Conservation (phyloP, 768 basidiomycete species). For the Amanita muscaria region DNA sequence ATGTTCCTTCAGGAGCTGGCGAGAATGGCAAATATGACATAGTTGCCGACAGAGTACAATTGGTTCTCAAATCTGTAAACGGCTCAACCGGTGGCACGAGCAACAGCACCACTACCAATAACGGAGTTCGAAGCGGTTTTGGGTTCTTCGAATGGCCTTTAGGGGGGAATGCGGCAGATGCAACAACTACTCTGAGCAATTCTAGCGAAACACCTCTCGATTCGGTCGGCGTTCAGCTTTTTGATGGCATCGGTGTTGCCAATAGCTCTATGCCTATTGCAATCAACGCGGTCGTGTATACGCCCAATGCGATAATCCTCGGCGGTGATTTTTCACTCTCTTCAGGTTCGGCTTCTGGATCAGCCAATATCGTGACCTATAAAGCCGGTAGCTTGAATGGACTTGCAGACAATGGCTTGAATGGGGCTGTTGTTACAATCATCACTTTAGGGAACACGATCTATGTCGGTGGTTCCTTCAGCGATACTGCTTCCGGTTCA, state of each 20-base stretch:
- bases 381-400: constrained; percentile 46
- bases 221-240: constrained; percentile 48
- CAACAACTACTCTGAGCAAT: constrained; percentile 56
- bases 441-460: constrained; percentile 54
- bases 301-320: constrained; percentile 58
- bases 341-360: constrained; percentile 43
- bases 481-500: constrained; percentile 50
- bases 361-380: constrained; percentile 67
- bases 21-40: constrained; percentile 65
- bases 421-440: constrained; percentile 68
- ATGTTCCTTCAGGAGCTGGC: constrained; percentile 52
- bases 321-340: constrained; percentile 70
- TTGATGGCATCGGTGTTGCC: constrained; percentile 48
- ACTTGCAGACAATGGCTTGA: constrained; percentile 61
- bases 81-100: constrained; percentile 27
- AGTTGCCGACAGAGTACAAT: constrained; percentile 80
- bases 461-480: constrained; percentile 86
- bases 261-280: constrained; percentile 26
- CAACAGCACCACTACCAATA: constrained; percentile 22
- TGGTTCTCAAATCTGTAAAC: constrained; percentile 61
- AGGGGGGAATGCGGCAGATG: constrained; percentile 39
- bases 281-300: constrained; percentile 50
- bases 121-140: constrained; percentile 43
- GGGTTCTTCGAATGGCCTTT: constrained; percentile 90
- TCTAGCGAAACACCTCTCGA: constrained; percentile 63